Evolutionary conservation across 306 rosid genomes (phyloP).

Genomic region (Castanea crenata): DNA sequence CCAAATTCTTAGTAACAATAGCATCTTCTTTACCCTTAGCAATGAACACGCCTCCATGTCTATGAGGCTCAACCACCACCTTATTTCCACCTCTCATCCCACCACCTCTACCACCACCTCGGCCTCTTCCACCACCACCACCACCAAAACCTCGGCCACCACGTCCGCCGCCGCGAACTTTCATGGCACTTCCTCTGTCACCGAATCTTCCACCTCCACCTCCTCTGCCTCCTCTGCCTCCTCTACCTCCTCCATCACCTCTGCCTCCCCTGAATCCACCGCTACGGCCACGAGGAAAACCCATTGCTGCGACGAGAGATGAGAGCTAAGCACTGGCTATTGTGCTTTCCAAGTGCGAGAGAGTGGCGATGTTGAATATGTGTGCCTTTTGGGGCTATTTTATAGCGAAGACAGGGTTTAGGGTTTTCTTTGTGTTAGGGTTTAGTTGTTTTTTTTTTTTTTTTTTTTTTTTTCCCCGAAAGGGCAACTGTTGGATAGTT

Average conservation of each 20-base stretch:
- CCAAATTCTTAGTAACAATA: constrained; percentile 84
- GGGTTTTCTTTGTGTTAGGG: too few species aligned
- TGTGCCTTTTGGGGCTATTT: too few species aligned
- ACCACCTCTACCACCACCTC: constrained; percentile 23
- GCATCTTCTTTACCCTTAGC: constrained; percentile 94
- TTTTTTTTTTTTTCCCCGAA: too few species aligned
- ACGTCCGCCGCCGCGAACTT: not conserved
- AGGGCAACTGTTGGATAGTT: too few species aligned
- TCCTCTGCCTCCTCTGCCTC: not conserved
- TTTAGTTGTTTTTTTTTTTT: too few species aligned
- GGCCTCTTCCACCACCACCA: constrained; percentile 10
- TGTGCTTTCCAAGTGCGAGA: too few species aligned
- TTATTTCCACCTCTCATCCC: constrained; percentile 52
- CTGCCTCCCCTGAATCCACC: constrained; percentile 23
- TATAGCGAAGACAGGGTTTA: too few species aligned
- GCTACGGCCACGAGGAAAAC: too few species aligned
- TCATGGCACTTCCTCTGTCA: not conserved
- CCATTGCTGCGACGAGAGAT: too few species aligned
- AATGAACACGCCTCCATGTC: constrained; percentile 84
- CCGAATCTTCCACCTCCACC: constrained; percentile 30
- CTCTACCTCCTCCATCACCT: constrained; percentile 28
- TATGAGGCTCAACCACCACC: constrained; percentile 45
- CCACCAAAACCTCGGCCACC: constrained; percentile 24
- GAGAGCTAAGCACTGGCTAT: too few species aligned
- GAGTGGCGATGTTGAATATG: too few species aligned